Conservation (phyloP, 208 protist species). For the Porcisia hertigi region DNA sequence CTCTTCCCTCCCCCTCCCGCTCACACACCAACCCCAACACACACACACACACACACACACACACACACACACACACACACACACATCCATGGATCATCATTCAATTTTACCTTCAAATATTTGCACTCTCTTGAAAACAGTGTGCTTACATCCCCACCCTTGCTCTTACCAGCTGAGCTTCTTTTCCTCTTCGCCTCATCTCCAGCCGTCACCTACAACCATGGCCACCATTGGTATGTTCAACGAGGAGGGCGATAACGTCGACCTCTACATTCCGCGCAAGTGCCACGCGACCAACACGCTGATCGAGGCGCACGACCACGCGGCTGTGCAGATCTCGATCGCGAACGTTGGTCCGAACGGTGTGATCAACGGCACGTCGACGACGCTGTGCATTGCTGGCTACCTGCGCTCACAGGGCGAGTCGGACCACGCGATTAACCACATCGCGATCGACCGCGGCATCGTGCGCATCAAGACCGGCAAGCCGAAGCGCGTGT, state of each 20-base stretch:
- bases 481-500: slow-evolving; percentile 76
- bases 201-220: slow-evolving; percentile 15
- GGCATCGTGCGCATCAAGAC: slow-evolving; percentile 88
- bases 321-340: slow-evolving; percentile 96
- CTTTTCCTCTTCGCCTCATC: background rate
- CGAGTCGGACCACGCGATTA: slow-evolving; percentile 94
- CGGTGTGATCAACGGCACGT: slow-evolving; percentile 92
- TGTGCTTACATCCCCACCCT: background rate
- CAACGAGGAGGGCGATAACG: slow-evolving; percentile 92
- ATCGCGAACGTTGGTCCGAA: slow-evolving; percentile 94
- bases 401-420: slow-evolving; percentile 94
- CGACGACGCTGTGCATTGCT: slow-evolving; percentile 94
- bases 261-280: slow-evolving; percentile 96
- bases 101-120: no score
- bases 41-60: no score
- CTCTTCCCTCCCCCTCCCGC: no score
- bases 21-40: no score
- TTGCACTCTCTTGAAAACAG: background rate
- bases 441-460: slow-evolving; percentile 90
- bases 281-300: slow-evolving; percentile 97
- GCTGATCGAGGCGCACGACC: slow-evolving; percentile 94
- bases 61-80: no score
- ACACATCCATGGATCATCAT: background rate
- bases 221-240: slow-evolving; percentile 89
- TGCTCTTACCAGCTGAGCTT: background rate